Evolutionary conservation across 371 early-diverging fungal genomes (phyloP).

Genomic region (Saksenaea vasiformis): DNA sequence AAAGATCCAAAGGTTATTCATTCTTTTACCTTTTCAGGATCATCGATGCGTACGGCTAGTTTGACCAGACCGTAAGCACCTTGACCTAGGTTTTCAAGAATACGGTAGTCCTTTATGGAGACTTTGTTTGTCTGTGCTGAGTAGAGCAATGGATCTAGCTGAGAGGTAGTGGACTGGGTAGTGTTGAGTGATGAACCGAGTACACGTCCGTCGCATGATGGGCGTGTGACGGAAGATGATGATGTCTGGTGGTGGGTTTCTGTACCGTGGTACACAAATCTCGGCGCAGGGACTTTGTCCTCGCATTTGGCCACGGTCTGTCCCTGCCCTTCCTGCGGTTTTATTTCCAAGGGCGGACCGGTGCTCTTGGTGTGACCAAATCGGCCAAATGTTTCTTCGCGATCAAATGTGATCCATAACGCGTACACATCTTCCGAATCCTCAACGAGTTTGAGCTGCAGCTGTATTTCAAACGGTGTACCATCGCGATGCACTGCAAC

Average conservation of each 20-base stretch:
- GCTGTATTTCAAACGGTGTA: conserved; percentile 59
- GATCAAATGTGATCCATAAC: conserved; percentile 72
- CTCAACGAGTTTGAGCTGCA: conserved; percentile 63
- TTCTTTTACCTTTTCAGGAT: conserved; percentile 41
- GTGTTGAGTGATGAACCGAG: neutral
- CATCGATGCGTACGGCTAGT: conserved; percentile 40
- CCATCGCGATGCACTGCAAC: conserved; percentile 69
- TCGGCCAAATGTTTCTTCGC: conserved; percentile 55
- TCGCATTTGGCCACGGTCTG: conserved; percentile 14
- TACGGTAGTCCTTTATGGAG: conserved; percentile 62
- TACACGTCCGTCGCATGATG: conserved; percentile 8
- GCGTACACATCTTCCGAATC: conserved; percentile 58
- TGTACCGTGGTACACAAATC: conserved; percentile 2
- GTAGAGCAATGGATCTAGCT: conserved; percentile 19
- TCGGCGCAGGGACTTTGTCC: neutral
- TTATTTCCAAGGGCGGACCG: conserved; percentile 13
- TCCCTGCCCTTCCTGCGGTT: conserved; percentile 23
- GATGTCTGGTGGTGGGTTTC: conserved; percentile 4
- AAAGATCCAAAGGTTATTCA: neutral
- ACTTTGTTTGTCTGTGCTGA: conserved; percentile 50
- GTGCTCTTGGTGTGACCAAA: conserved; percentile 27
- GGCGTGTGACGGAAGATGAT: conserved; percentile 13
- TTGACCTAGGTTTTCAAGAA: conserved; percentile 65
- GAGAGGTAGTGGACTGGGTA: conserved; percentile 5
- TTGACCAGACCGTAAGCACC: conserved; percentile 77